A percentile compares a stretch with the other conserved stretches of the same genome.
phyloP scores from a whole-genome alignment of 257 asterid species.

The Ocimum tenuiflorum region DNA sequence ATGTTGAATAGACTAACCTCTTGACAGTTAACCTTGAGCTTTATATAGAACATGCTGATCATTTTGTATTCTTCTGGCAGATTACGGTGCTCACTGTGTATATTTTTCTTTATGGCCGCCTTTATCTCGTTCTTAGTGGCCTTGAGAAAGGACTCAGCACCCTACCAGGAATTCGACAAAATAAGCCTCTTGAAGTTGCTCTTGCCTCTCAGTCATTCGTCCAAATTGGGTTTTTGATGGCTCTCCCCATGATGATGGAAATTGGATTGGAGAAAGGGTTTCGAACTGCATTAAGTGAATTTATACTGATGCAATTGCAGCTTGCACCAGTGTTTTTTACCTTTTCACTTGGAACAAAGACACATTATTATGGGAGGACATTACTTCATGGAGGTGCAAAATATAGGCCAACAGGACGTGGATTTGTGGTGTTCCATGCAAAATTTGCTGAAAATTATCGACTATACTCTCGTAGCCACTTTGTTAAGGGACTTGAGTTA shows the following conservation, averaged over 20 bases:
- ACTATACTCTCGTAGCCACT: no score
- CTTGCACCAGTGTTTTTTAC: no score
- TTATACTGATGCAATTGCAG: neutral
- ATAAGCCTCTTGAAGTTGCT: constrained; percentile 34
- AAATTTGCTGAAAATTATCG: no score
- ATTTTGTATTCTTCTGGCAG: no score
- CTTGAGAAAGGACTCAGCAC: constrained; percentile 27
- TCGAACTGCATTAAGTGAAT: constrained; percentile 36
- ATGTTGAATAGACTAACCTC: no score
- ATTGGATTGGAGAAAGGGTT: constrained; percentile 37
- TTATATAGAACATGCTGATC: no score
- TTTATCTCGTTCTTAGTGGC: constrained; percentile 40
- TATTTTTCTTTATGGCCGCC: constrained; percentile 11
- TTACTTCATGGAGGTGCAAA: no score
- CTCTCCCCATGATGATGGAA: constrained; percentile 45
- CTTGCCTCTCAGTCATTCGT: constrained; percentile 39
- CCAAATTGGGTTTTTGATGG: constrained; percentile 37
- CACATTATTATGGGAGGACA: no score
- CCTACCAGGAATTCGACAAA: constrained; percentile 29
- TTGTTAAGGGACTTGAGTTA: constrained; percentile 7
- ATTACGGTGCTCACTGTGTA: no score
- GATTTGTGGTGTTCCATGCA: no score
- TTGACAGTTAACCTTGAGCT: no score
- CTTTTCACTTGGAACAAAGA: no score
- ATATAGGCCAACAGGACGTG: neutral